Conservation (phyloP, 2,329 filamentous ascomycete genomes). For the Fusarium poae region DNA sequence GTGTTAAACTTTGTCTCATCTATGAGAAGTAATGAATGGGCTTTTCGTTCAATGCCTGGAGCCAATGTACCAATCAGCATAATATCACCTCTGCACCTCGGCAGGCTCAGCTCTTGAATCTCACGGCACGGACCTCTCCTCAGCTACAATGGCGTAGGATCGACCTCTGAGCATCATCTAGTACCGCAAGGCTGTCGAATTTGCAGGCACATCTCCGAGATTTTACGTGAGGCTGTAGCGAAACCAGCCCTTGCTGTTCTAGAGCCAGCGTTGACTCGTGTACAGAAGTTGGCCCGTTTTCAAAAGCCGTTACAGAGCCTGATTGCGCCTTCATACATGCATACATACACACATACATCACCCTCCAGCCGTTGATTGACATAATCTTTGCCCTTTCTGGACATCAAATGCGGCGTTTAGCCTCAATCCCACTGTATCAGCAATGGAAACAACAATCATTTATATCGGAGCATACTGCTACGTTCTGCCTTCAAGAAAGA, state of each 20-base stretch:
- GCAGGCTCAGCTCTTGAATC: conserved; percentile 14
- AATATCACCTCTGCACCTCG: not conserved
- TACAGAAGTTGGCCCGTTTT: not conserved
- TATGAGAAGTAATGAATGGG: conserved; percentile 10
- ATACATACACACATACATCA: not conserved
- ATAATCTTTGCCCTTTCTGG: conserved; percentile 22
- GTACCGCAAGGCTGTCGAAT: conserved; percentile 35
- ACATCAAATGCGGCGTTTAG: conserved; percentile 21
- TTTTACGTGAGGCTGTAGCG: conserved; percentile 18
- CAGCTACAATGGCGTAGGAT: conserved; percentile 9
- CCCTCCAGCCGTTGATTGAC: conserved; percentile 37
- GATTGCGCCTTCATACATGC: conserved; percentile 9
- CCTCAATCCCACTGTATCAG: conserved; percentile 20
- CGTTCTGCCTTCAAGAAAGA: conserved; percentile 20
- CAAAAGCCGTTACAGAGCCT: conserved; percentile 14
- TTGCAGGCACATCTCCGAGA: conserved; percentile 9
- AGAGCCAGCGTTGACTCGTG: conserved; percentile 5
- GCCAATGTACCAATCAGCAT: not conserved
- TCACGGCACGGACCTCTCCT: conserved; percentile 23
- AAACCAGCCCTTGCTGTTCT: conserved; percentile 12
- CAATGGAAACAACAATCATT: conserved; percentile 10
- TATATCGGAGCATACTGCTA: conserved; percentile 4
- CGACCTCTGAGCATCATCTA: conserved; percentile 7
- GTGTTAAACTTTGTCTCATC: conserved; percentile 29
- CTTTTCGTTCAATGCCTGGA: conserved; percentile 2